These are phyloP conservation scores for Martensiomyces pterosporus DNA, from an alignment of 192 early-diverging fungal genomes.

Conservation along the genomic window DNA sequence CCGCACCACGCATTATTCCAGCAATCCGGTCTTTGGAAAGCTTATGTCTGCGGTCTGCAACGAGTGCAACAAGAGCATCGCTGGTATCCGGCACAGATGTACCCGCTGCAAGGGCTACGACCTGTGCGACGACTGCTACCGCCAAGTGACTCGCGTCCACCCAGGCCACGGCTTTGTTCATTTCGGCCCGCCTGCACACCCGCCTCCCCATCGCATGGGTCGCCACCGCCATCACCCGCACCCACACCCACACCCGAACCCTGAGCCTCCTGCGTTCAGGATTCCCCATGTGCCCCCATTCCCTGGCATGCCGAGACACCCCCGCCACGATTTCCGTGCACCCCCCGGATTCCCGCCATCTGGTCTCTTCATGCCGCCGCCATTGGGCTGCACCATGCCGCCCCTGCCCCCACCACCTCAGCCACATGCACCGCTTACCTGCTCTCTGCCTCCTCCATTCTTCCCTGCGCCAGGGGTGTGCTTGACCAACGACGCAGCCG, in stretches of 20 bases:
- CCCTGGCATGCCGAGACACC: background rate
- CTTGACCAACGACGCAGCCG: background rate
- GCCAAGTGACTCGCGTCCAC: conserved; percentile 20
- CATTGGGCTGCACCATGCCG: background rate
- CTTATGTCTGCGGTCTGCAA: conserved; percentile 46
- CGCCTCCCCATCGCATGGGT: background rate
- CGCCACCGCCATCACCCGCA: background rate
- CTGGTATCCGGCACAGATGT: conserved; percentile 59
- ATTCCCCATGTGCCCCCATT: background rate
- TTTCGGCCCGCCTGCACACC: conserved; percentile 18
- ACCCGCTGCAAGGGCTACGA: conserved; percentile 49
- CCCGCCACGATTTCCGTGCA: background rate
- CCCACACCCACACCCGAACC: conserved; percentile 6
- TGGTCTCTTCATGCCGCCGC: background rate
- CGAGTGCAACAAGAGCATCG: conserved; percentile 52
- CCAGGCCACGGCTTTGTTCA: conserved; percentile 45
- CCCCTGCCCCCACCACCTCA: background rate
- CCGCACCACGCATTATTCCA: no score
- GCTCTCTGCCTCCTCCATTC: conserved; percentile 1
- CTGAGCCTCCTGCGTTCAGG: background rate
- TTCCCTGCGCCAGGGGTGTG: background rate
- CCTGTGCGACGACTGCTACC: conserved; percentile 55
- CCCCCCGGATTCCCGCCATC: no score
- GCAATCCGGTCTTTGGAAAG: no score
- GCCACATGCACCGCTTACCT: background rate